These are phyloP conservation scores for Xerocomus brunneocitrinus DNA, from an alignment of 768 basidiomycete genomes.

Conservation along the genomic window DNA sequence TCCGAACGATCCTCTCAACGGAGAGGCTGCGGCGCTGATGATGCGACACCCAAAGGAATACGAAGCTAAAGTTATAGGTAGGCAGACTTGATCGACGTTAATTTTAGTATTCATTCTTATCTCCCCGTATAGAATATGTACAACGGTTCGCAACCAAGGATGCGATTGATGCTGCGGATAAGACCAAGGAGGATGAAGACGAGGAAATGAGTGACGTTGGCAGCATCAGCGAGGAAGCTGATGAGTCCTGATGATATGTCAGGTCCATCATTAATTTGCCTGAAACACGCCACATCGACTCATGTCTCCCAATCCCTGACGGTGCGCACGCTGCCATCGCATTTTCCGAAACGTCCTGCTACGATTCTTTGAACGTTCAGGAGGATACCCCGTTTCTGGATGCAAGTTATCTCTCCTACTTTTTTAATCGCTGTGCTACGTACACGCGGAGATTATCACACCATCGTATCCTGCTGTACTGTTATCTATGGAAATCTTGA, in stretches of 20 bases:
- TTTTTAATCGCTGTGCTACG: conserved; percentile 21
- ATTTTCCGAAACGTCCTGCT: conserved; percentile 14
- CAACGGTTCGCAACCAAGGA: conserved; percentile 90
- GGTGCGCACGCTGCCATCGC: conserved; percentile 14
- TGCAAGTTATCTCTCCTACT: conserved; percentile 12
- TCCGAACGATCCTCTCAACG: conserved; percentile 96
- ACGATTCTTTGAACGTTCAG: conserved; percentile 14
- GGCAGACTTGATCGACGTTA: conserved; percentile 13
- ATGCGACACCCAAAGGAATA: conserved; percentile 98
- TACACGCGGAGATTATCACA: conserved; percentile 22
- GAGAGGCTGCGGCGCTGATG: conserved; percentile 93
- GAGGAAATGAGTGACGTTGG: conserved; percentile 87
- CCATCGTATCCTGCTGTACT: conserved; percentile 25
- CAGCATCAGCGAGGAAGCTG: conserved; percentile 64
- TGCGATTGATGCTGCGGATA: conserved; percentile 71
- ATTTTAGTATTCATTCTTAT: conserved; percentile 2
- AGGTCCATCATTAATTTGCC: not conserved
- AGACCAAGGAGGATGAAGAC: conserved; percentile 62
- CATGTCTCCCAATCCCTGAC: conserved; percentile 5
- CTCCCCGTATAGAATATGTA: conserved; percentile 74
- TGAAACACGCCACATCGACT: conserved; percentile 13
- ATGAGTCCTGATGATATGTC: conserved; percentile 35
- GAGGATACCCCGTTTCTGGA: conserved; percentile 26
- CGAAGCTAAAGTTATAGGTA: conserved; percentile 89
- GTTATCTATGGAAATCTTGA: conserved; percentile 26